Conservation (phyloP, 768 basidiomycete genomes). For the Tremella yokohamensis region DNA sequence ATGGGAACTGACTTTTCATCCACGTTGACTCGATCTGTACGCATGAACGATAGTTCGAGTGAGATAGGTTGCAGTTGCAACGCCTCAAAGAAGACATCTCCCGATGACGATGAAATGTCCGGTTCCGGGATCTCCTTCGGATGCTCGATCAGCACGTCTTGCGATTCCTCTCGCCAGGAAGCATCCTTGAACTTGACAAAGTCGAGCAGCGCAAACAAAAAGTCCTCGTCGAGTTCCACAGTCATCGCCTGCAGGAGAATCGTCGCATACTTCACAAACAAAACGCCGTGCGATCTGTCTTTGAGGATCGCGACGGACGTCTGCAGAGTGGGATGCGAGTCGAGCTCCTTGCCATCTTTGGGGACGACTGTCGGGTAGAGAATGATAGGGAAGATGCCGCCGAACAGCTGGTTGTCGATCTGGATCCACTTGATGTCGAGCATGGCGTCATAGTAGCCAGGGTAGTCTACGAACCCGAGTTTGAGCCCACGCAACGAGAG, state of each 20-base stretch:
- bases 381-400: constrained; percentile 89
- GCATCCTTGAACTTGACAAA: constrained; percentile 85
- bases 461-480: constrained; percentile 77
- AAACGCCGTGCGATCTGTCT: constrained; percentile 93
- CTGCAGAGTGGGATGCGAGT: constrained; percentile 83
- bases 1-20: constrained; percentile 73
- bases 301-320: constrained; percentile 84
- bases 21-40: constrained; percentile 85
- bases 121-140: constrained; percentile 60
- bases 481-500: constrained; percentile 71
- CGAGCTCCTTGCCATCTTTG: constrained; percentile 61
- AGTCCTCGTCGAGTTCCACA: constrained; percentile 94
- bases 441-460: constrained; percentile 72
- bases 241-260: constrained; percentile 89
- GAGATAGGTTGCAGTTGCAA: constrained; percentile 91
- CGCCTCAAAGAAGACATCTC: constrained; percentile 90
- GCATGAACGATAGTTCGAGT: constrained; percentile 91
- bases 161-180: constrained; percentile 73
- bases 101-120: constrained; percentile 54
- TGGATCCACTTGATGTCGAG: constrained; percentile 82
- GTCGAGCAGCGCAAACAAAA: constrained; percentile 86
- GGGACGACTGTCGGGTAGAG: constrained; percentile 87
- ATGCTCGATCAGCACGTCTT: constrained; percentile 71
- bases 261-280: constrained; percentile 97
- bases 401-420: constrained; percentile 96